Percentiles rank a stretch among this genome's conserved stretches.
phyloP scores from a whole-genome alignment of 805 yeast genomes.

The Candida maesae region DNA sequence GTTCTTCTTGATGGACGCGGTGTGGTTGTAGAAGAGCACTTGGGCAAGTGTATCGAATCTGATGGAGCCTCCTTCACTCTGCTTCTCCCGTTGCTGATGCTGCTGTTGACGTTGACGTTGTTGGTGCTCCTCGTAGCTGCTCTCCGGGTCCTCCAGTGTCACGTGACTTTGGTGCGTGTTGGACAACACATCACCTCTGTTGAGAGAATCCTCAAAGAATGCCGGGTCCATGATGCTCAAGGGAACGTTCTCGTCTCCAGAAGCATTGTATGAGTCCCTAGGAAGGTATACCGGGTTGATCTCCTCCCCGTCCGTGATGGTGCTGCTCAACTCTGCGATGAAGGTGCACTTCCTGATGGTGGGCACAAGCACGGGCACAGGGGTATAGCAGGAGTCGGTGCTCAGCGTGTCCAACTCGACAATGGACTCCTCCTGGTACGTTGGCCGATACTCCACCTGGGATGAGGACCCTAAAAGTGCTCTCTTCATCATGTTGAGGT shows the following conservation, averaged over 20 bases:
- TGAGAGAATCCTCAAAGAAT: constrained; percentile 6
- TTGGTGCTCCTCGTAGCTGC: too few species aligned
- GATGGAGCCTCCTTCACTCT: too few species aligned
- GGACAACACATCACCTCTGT: too few species aligned
- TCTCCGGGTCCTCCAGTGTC: too few species aligned
- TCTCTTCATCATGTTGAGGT: not conserved
- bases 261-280: too few species aligned
- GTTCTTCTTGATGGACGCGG: constrained; percentile 1
- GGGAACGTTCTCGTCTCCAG: constrained; percentile 5
- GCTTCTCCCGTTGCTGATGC: too few species aligned
- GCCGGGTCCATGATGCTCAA: constrained; percentile 7
- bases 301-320: constrained; percentile 4
- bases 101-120: too few species aligned
- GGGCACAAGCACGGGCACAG: constrained; percentile 13
- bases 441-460: too few species aligned
- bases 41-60: constrained; percentile 11
- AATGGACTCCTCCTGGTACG: too few species aligned
- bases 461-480: not conserved
- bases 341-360: constrained; percentile 7
- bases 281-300: constrained; percentile 10
- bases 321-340: constrained; percentile 4
- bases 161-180: too few species aligned
- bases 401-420: constrained; percentile 3
- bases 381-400: constrained; percentile 9
- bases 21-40: constrained; percentile 15